Conservation (phyloP, 257 asterid species). For the Perilla frutescens region DNA sequence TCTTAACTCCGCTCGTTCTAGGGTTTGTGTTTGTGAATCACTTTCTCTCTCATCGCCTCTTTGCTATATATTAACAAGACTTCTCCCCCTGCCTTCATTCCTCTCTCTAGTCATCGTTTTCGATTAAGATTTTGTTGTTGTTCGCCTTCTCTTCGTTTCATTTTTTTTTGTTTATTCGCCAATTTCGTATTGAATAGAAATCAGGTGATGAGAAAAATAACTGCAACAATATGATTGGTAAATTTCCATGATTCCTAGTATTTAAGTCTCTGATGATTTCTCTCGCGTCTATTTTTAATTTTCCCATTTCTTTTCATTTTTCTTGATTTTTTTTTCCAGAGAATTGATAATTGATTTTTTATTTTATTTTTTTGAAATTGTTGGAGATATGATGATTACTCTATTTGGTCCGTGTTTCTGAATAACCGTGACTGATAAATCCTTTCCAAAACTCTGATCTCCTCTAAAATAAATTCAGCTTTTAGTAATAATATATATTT, state of each 20-base stretch:
- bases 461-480: not conserved
- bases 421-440: constrained; percentile 54
- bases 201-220: constrained; percentile 67
- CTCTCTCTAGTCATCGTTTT: not conserved
- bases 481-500: too few relatives aligned
- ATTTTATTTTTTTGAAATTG: not conserved
- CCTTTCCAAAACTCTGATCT: constrained; percentile 66
- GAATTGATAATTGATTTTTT: too few relatives aligned
- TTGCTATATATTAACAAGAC: not conserved
- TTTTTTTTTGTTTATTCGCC: not conserved
- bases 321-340: too few relatives aligned
- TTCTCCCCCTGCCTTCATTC: not conserved
- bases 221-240: constrained; percentile 61
- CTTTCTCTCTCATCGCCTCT: not conserved
- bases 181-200: constrained; percentile 1
- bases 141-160: not conserved
- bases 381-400: constrained; percentile 57
- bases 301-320: too few relatives aligned
- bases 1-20: not conserved
- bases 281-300: not conserved
- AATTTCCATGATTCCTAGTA: constrained; percentile 62
- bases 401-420: constrained; percentile 84
- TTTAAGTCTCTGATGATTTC: constrained; percentile 87
- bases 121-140: not conserved
- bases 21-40: not conserved